A percentile compares a stretch with the other conserved stretches of the same genome.
Evolutionary conservation across 139 green algal species (phyloP).

Genomic region (Chlorella sp.): DNA sequence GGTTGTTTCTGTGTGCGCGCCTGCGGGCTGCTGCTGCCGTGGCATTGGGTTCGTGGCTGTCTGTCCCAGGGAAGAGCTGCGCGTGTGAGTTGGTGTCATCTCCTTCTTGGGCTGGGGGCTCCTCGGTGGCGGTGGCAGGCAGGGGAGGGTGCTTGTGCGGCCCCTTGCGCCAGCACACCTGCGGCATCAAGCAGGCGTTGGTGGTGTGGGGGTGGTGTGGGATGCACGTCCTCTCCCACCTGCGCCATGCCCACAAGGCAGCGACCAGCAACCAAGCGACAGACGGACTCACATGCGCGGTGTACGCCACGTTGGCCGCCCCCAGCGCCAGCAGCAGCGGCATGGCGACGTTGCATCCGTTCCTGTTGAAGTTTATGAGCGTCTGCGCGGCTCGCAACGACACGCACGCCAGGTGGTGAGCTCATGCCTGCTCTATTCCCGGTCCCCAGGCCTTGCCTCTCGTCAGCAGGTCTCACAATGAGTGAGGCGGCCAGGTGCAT

Average conservation of each 20-base stretch:
- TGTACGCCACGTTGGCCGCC: conserved; percentile 3
- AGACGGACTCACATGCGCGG: neutral
- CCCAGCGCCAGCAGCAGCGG: conserved; percentile 22
- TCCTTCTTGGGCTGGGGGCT: neutral
- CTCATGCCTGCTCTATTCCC: too few relatives aligned
- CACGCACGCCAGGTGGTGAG: too few relatives aligned
- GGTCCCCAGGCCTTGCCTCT: too few relatives aligned
- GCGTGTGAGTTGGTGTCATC: neutral
- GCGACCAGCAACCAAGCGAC: neutral
- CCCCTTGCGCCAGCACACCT: neutral
- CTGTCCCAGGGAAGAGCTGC: too few relatives aligned
- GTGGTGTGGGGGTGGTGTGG: too few relatives aligned
- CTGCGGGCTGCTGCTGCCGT: too few relatives aligned
- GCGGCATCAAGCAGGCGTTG: too few relatives aligned
- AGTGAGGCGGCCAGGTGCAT: conserved; percentile 25
- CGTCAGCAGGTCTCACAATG: conserved; percentile 22
- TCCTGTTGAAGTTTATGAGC: conserved; percentile 22
- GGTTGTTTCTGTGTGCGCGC: too few relatives aligned
- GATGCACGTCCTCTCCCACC: too few relatives aligned
- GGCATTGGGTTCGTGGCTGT: too few relatives aligned
- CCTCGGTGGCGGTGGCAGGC: neutral
- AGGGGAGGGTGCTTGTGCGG: neutral
- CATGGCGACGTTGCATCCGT: conserved; percentile 27
- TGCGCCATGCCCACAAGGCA: too few relatives aligned
- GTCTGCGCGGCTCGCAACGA: too few relatives aligned